These are phyloP conservation scores for Amphicarpaea edgeworthii DNA, from an alignment of 306 rosid genomes.

Conservation along the genomic window DNA sequence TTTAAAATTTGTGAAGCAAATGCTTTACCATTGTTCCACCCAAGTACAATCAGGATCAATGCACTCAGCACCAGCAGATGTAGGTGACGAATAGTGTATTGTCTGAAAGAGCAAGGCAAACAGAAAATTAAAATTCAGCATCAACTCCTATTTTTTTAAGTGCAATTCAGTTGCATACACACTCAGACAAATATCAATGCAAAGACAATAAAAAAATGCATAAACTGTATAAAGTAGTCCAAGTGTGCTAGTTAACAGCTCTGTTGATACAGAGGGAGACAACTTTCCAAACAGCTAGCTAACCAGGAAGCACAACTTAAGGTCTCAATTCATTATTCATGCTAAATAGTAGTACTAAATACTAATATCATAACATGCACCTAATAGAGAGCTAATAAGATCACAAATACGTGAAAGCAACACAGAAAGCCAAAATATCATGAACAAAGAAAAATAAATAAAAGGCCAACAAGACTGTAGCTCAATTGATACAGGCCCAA, in stretches of 20 bases:
- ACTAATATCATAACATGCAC: background rate
- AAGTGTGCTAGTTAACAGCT: background rate
- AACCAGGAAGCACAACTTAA: constrained; percentile 6
- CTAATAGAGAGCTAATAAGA: background rate
- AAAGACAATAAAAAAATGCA: constrained; percentile 20
- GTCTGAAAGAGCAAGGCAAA: constrained; percentile 69
- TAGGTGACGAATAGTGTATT: constrained; percentile 84
- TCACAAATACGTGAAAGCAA: background rate
- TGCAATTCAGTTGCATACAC: constrained; percentile 17
- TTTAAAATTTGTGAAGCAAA: constrained; percentile 24
- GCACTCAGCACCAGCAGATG: constrained; percentile 97
- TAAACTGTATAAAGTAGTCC: background rate
- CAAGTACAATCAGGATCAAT: constrained; percentile 91
- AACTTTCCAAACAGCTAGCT: constrained; percentile 1
- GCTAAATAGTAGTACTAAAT: constrained; percentile 24
- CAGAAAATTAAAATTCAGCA: constrained; percentile 24
- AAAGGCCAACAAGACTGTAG: background rate
- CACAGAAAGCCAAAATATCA: constrained; percentile 8
- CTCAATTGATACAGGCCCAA: background rate
- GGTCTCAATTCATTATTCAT: background rate
- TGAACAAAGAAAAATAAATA: background rate
- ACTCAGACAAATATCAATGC: background rate
- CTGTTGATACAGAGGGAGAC: background rate
- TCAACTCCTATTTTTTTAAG: background rate
- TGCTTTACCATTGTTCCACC: constrained; percentile 95